Evolutionary conservation across 768 basidiomycete genomes (phyloP).

Genomic region (Russula emetica): DNA sequence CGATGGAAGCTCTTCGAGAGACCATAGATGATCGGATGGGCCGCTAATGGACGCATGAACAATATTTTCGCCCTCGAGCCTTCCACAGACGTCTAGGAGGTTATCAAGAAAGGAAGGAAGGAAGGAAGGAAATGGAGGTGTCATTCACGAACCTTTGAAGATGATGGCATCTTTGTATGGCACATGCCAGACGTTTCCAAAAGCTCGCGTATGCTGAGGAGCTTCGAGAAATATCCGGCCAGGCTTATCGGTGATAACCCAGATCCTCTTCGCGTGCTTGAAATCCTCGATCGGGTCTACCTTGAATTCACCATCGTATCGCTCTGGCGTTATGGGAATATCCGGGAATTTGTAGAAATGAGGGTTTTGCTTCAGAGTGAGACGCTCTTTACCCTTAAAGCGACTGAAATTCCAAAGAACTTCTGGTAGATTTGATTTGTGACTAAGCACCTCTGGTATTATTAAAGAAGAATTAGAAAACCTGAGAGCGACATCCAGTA

Average conservation of each 20-base stretch:
- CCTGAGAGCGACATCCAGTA: too few species aligned
- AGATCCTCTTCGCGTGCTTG: background rate
- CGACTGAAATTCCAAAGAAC: constrained; percentile 16
- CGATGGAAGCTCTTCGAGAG: background rate
- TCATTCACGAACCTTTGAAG: constrained; percentile 1
- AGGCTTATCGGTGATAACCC: constrained; percentile 8
- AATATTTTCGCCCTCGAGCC: constrained; percentile 7
- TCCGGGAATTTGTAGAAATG: constrained; percentile 11
- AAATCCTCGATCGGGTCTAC: background rate
- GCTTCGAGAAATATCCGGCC: constrained; percentile 7
- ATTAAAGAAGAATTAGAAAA: background rate
- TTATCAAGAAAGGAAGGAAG: background rate
- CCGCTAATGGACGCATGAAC: background rate
- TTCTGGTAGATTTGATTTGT: background rate
- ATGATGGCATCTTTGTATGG: background rate
- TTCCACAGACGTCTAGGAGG: constrained; percentile 5
- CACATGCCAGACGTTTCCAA: constrained; percentile 6
- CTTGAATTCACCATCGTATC: too few species aligned
- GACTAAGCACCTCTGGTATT: background rate
- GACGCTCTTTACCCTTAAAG: background rate
- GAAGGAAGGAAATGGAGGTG: too few species aligned
- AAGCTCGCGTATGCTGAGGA: background rate
- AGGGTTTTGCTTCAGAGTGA: constrained; percentile 17
- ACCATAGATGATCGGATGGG: background rate
- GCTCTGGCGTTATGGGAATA: background rate